Conservation (phyloP, 164 flowering plant genomes). For the Dillenia suffruticosa region DNA sequence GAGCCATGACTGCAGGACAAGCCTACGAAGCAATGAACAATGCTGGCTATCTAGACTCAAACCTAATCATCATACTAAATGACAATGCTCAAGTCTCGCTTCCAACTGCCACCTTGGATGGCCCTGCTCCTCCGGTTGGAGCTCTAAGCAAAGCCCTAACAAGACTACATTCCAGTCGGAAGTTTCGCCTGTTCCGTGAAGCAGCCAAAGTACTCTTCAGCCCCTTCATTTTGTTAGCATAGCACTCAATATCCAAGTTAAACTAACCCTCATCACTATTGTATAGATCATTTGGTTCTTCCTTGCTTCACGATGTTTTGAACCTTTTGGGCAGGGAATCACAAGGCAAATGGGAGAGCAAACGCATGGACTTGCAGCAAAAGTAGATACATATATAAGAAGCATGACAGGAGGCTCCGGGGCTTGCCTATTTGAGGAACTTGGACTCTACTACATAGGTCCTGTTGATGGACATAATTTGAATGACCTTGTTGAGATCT, state of each 20-base stretch:
- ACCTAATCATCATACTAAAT: conserved; percentile 39
- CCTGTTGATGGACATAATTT: conserved; percentile 38
- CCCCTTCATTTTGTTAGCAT: no score
- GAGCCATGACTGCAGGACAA: conserved; percentile 55
- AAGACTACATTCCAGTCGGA: conserved; percentile 26
- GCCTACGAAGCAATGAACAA: conserved; percentile 46
- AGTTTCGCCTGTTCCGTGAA: conserved; percentile 34
- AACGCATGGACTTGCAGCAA: conserved; percentile 28
- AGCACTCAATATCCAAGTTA: no score
- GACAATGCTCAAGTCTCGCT: conserved; percentile 42
- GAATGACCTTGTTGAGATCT: conserved; percentile 34
- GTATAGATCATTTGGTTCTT: no score
- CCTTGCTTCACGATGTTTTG: no score
- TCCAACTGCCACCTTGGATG: conserved; percentile 51
- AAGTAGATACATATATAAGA: conserved; percentile 15
- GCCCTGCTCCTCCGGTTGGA: conserved; percentile 50
- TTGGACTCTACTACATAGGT: conserved; percentile 37
- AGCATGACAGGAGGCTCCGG: conserved; percentile 16
- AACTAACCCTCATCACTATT: no score
- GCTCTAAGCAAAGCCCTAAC: conserved; percentile 38
- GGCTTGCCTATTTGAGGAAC: conserved; percentile 28
- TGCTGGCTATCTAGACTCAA: conserved; percentile 44
- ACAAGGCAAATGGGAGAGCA: conserved; percentile 33
- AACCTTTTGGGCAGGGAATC: conserved; percentile 18
- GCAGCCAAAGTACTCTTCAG: conserved; percentile 30